A percentile compares a stretch with the other conserved stretches of the same genome.
phyloP scores from a whole-genome alignment of 768 basidiomycete species.

The Pisolithus tinctorius region DNA sequence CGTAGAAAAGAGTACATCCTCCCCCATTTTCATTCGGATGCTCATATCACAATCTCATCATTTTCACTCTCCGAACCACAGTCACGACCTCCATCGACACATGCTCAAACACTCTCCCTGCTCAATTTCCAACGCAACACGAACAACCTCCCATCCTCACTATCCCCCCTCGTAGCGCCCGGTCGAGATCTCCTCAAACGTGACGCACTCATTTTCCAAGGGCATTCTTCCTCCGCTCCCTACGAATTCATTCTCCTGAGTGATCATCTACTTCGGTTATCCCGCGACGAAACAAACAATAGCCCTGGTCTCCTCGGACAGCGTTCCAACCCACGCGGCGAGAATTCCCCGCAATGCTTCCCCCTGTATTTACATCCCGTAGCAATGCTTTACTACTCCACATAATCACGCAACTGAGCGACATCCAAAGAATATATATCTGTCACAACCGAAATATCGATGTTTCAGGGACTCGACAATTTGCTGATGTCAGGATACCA shows the following conservation, averaged over 20 bases:
- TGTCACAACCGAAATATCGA: too few species aligned
- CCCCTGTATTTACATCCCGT: too few species aligned
- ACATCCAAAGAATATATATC: too few species aligned
- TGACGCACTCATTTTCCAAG: constrained; percentile 47
- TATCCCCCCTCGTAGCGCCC: constrained; percentile 73
- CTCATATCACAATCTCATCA: neutral
- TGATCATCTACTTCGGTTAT: constrained; percentile 76
- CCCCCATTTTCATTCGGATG: neutral
- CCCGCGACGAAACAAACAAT: constrained; percentile 38
- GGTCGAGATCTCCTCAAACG: constrained; percentile 76
- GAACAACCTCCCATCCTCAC: constrained; percentile 64
- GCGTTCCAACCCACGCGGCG: constrained; percentile 18
- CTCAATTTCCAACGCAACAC: constrained; percentile 77
- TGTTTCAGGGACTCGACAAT: too few species aligned
- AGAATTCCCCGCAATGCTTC: too few species aligned
- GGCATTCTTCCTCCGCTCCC: neutral
- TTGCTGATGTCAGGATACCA: too few species aligned
- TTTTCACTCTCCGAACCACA: constrained; percentile 24
- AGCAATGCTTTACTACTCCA: too few species aligned
- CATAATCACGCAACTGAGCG: too few species aligned
- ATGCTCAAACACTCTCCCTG: constrained; percentile 68
- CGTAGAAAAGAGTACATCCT: constrained; percentile 63
- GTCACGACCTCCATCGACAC: constrained; percentile 74
- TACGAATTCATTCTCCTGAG: constrained; percentile 73
- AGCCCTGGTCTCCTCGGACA: constrained; percentile 11